Evolutionary conservation across 148 eudicot genomes (phyloP).

Genomic region (Rhododendron mucronatum): DNA sequence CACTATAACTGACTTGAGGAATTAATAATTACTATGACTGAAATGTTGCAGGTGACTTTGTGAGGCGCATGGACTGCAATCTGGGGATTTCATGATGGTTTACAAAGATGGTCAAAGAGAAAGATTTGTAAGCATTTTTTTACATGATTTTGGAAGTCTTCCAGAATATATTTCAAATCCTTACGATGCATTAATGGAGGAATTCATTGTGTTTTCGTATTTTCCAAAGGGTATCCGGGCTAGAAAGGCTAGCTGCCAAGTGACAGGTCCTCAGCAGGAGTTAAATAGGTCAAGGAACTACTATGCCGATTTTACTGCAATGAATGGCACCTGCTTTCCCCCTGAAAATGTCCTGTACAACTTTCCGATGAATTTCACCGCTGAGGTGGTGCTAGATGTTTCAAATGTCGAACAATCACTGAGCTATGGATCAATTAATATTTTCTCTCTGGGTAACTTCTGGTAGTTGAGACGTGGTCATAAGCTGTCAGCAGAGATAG

Average conservation of each 20-base stretch:
- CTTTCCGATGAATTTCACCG: slow-evolving; percentile 7
- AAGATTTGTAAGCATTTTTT: slow-evolving; percentile 2
- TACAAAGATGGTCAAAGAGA: slow-evolving; percentile 12
- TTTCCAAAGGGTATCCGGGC: slow-evolving; percentile 10
- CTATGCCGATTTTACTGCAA: neutral
- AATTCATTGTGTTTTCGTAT: neutral
- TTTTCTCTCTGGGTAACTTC: neutral
- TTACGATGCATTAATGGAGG: neutral
- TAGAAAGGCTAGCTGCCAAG: neutral
- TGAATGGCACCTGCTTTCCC: neutral
- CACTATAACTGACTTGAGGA: neutral
- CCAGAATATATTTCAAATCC: too few relatives aligned
- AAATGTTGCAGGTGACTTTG: slow-evolving; percentile 15
- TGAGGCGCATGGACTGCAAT: slow-evolving; percentile 5
- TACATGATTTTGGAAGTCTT: neutral
- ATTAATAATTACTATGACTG: neutral
- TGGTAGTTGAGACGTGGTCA: neutral
- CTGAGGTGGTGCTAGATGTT: neutral
- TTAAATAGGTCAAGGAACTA: neutral
- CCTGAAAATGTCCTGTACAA: neutral
- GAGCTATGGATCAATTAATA: neutral
- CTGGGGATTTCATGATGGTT: slow-evolving; percentile 15
- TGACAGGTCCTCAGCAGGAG: neutral
- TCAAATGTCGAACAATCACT: neutral
- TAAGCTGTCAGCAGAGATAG: too few relatives aligned